phyloP scores from a whole-genome alignment of 1,139 yeast species.

The Hyphopichia burtonii region DNA sequence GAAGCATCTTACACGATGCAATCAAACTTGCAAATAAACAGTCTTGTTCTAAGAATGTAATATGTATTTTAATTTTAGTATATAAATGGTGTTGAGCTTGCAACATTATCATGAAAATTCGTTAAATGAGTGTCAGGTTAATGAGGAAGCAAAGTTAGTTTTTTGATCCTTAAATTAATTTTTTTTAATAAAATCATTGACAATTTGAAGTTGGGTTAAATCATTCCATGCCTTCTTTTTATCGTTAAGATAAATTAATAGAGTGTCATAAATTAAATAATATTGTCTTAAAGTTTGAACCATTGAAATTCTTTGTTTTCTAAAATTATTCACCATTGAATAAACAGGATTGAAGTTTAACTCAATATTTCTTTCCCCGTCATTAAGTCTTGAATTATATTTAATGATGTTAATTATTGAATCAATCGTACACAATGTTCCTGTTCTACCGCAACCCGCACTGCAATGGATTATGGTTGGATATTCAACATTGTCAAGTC shows the following conservation, averaged over 20 bases:
- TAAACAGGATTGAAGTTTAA: slow-evolving; percentile 38
- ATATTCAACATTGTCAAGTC: slow-evolving; percentile 10
- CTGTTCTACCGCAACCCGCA: slow-evolving; percentile 93
- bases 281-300: slow-evolving; percentile 79
- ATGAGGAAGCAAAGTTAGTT: neutral
- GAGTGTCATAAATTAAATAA: slow-evolving; percentile 63
- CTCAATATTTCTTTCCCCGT: slow-evolving; percentile 8
- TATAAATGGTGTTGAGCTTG: neutral
- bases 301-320: slow-evolving; percentile 78
- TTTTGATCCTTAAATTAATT: neutral
- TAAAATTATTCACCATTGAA: slow-evolving; percentile 54
- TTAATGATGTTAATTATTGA: slow-evolving; percentile 50
- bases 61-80: too few species aligned
- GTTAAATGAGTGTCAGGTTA: neutral
- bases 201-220: slow-evolving; percentile 22
- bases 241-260: slow-evolving; percentile 23
- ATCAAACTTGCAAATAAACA: too few species aligned
- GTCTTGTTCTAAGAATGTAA: too few species aligned
- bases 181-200: slow-evolving; percentile 20
- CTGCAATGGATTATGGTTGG: slow-evolving; percentile 79
- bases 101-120: neutral
- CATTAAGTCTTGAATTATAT: slow-evolving; percentile 8
- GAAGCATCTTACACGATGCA: too few species aligned
- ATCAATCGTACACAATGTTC: slow-evolving; percentile 79
- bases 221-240: slow-evolving; percentile 14